Evolutionary conservation across 371 early-diverging fungal species (phyloP), one percentile per base, ranked within the genome.

Genomic region (Circinella minor): DNA sequence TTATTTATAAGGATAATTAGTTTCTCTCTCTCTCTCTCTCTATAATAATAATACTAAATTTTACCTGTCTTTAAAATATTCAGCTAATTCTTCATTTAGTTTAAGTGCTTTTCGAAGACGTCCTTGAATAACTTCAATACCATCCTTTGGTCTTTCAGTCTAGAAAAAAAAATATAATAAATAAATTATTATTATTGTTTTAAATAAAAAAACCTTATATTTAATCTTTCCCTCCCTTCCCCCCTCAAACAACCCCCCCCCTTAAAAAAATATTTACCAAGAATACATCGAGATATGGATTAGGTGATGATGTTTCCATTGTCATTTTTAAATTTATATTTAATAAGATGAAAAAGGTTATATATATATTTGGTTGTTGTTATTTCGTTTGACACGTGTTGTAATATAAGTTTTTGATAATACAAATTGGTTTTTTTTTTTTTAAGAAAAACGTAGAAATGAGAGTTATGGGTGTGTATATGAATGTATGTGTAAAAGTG

Each of bases 31-130:
- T n/a, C n/a, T n/a, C n/a, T n/a, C n/a, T n/a, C n/a, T n/a, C n/a
- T n/a, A n/a, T n/a, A n/a, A n/a, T n/a, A n/a, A n/a, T n/a, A n/a
- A n/a, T n/a, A n/a, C n/a, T n/a, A n/a, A n/a, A n/a, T n/a, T n/a
- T n/a, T 83, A 86, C 89, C 87, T 78, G 63, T 88, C 87, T 72
- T 74, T 80, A 66, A 86, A 84, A 62, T 88, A 88, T 51, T 86
- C 85, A n/a, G 89, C 89, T 20, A 88, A 43, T 62, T 88, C 87
- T n/a, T 84, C 89, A 68, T 85, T 85, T 6, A 85, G 60, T 43
- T 77, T 76, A 34, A 80, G 75, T 57, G 81, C 83, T 61, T 81
- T 79, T 27, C 80, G 75, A 61, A 88, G 75, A 38, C 85, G 82
- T 37, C 73, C 46, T 66, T 88, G 88, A 15, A 82, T 78, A 38